phyloP scores from a whole-genome alignment of 805 yeast species.

The Saturnispora bothae region DNA sequence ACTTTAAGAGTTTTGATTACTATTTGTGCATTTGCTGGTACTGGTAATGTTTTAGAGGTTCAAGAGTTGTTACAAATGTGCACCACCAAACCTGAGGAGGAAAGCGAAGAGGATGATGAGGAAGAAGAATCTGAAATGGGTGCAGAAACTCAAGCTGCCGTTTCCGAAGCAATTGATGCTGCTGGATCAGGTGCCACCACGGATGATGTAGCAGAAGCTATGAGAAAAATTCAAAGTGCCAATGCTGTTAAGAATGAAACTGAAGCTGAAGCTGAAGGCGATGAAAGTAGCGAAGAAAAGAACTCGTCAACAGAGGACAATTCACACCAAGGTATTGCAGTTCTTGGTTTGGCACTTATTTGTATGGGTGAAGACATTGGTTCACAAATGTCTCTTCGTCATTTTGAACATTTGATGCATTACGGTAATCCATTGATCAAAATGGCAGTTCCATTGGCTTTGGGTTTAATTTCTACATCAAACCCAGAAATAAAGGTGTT shows the following conservation, averaged over 20 bases:
- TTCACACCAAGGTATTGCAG: conserved; percentile 76
- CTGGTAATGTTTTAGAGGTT: conserved; percentile 92
- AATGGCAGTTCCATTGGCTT: conserved; percentile 95
- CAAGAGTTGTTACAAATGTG: conserved; percentile 86
- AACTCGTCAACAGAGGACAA: conserved; percentile 27
- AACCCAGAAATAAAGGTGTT: conserved; percentile 95
- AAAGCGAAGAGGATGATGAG: conserved; percentile 48
- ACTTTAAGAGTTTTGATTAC: conserved; percentile 83
- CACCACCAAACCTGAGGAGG: conserved; percentile 56
- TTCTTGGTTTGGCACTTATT: conserved; percentile 85
- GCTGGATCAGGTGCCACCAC: conserved; percentile 21
- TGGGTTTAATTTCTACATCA: conserved; percentile 88
- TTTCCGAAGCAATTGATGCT: conserved; percentile 10
- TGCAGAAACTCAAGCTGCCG: conserved; percentile 29
- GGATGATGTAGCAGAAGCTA: conserved; percentile 25
- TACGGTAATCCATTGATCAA: conserved; percentile 88
- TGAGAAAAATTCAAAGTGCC: conserved; percentile 12
- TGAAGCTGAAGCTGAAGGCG: conserved; percentile 16
- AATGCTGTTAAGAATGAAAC: conserved; percentile 19
- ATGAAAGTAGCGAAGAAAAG: conserved; percentile 25
- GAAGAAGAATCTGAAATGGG: conserved; percentile 29
- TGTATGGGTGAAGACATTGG: conserved; percentile 98
- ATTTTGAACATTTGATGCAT: conserved; percentile 95
- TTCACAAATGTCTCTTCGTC: conserved; percentile 93
- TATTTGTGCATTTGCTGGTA: conserved; percentile 92